Evolutionary conservation across 2,329 filamentous ascomycete genomes (phyloP).

Genomic region (Lachnellula occidentalis): DNA sequence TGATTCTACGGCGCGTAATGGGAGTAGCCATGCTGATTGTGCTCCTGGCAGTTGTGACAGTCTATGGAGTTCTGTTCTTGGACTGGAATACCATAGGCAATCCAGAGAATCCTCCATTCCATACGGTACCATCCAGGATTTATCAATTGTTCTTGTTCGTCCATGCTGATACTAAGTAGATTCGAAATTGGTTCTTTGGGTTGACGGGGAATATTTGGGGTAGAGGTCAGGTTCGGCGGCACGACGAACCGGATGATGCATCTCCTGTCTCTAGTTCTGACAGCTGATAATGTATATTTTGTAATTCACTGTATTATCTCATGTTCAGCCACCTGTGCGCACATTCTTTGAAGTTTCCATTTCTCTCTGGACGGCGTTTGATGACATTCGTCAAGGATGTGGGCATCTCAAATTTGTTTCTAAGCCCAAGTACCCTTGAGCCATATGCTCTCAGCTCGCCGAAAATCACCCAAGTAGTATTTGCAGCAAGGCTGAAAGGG

Average conservation of each 20-base stretch:
- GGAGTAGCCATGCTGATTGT: constrained; percentile 9
- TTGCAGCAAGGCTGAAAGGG: too few relatives aligned
- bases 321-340: not conserved
- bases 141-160: not conserved
- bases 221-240: constrained; percentile 1
- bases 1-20: not conserved
- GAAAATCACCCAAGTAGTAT: too few relatives aligned
- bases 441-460: too few relatives aligned
- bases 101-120: constrained; percentile 40
- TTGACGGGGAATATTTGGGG: constrained; percentile 29
- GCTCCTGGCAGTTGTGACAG: constrained; percentile 40
- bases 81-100: constrained; percentile 42
- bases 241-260: constrained; percentile 15
- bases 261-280: constrained; percentile 15
- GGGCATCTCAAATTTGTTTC: too few relatives aligned
- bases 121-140: constrained; percentile 37
- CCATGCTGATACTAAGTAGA: constrained; percentile 27
- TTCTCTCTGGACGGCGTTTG: not conserved
- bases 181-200: constrained; percentile 37
- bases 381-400: not conserved
- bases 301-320: not conserved
- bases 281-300: constrained; percentile 8
- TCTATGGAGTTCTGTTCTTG: constrained; percentile 57
- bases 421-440: too few relatives aligned
- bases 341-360: not conserved